Evolutionary conservation across 352 stramenopile species (phyloP).

Genomic region (Thalassiosira exigua): DNA sequence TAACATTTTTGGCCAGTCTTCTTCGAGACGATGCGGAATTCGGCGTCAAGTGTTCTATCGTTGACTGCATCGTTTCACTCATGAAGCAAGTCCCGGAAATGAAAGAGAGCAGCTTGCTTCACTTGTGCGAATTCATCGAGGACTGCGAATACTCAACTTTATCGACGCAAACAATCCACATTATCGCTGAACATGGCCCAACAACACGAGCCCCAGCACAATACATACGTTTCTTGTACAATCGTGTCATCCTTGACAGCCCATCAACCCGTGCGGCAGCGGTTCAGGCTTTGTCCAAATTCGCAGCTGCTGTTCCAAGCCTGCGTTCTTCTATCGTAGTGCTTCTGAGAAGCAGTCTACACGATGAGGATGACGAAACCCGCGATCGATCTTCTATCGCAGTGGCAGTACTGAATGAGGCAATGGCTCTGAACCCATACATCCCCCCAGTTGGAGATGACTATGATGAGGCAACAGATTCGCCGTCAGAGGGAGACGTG

Average conservation of each 20-base stretch:
- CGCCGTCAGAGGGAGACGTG: constrained; percentile 64
- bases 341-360: constrained; percentile 93
- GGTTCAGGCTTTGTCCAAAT: constrained; percentile 95
- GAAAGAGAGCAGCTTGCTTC: constrained; percentile 95
- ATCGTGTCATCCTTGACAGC: constrained; percentile 99
- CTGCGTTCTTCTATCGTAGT: constrained; percentile 93
- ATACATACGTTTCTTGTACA: constrained; percentile 99
- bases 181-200: constrained; percentile 94
- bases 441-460: constrained; percentile 58
- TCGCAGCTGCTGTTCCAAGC: constrained; percentile 92
- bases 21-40: constrained; percentile 96
- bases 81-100: constrained; percentile 96
- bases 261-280: constrained; percentile 94
- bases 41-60: constrained; percentile 99
- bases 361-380: constrained; percentile 98
- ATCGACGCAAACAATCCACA: constrained; percentile 94
- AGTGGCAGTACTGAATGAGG: constrained; percentile 72
- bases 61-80: constrained; percentile 96
- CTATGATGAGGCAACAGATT: constrained; percentile 69
- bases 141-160: constrained; percentile 93
- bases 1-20: constrained; percentile 98
- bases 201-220: constrained; percentile 92
- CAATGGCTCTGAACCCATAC: constrained; percentile 76
- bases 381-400: constrained; percentile 78
- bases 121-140: constrained; percentile 99